A percentile compares a stretch with the other conserved stretches of the same genome.
phyloP scores from a whole-genome alignment of 108 stramenopile genomes.

The Skeletonema costatum region DNA sequence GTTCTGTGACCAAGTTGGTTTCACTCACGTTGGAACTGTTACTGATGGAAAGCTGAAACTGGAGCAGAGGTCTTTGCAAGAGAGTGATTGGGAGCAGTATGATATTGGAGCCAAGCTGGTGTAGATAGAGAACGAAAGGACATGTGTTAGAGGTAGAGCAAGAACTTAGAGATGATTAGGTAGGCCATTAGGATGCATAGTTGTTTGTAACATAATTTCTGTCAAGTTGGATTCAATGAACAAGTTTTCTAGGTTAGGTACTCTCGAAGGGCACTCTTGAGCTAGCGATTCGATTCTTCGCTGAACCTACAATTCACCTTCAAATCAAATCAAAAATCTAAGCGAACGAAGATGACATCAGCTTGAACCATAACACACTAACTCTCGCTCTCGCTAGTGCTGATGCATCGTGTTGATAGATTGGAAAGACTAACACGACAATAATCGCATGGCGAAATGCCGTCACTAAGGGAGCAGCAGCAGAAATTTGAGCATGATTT shows the following conservation, averaged over 20 bases:
- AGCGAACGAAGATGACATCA: not conserved
- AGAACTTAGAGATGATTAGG: not conserved
- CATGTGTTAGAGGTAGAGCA: not conserved
- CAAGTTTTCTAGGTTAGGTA: too few species aligned
- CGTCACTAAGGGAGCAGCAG: slow-evolving; percentile 12
- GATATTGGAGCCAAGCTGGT: not conserved
- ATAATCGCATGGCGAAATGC: not conserved
- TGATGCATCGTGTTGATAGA: not conserved
- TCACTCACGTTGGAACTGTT: slow-evolving; percentile 79
- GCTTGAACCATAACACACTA: too few species aligned
- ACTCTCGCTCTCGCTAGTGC: too few species aligned
- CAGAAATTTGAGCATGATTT: slow-evolving; percentile 31
- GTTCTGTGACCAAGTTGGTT: slow-evolving; percentile 74
- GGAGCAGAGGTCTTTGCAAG: slow-evolving; percentile 58
- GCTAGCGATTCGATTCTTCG: too few species aligned
- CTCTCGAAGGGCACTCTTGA: too few species aligned
- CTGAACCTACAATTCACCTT: too few species aligned
- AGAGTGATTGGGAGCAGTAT: slow-evolving; percentile 64
- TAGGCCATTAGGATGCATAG: too few species aligned
- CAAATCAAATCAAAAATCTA: not conserved
- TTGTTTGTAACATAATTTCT: too few species aligned
- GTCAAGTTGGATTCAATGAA: too few species aligned
- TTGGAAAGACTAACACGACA: not conserved
- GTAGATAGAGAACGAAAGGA: not conserved
- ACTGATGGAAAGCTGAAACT: slow-evolving; percentile 53